Base-by-base conservation (phyloP, 495 filamentous ascomycete genomes). In the Astrothelium subdiscretum region DNA sequence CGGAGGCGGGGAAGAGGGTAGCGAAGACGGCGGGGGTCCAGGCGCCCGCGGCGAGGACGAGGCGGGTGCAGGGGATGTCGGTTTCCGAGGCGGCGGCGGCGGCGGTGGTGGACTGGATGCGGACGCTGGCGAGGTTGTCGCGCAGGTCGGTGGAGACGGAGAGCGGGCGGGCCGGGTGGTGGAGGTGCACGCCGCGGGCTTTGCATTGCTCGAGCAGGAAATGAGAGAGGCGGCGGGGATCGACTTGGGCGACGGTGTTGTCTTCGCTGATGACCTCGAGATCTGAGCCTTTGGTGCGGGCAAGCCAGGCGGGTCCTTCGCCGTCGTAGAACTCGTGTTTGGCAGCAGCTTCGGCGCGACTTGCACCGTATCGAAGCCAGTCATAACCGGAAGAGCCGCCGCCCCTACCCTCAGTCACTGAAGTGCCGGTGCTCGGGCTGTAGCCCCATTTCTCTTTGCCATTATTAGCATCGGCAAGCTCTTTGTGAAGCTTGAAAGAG, bases 361-460 rank as follows among this genome's bases (percentile, higher is more conserved):
- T 88, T 0, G 80, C 80, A 1, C 84, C 87, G 18, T 83, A 74
- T 13, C 76, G 70, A 32, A 89, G 67, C 85, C 85, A 90, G 67
- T 89, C 74, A 24, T 71, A 65, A 20, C 71, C 70, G 2, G 32
- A 27, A 8, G 40, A 24, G 18, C 38, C 22, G n/a, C 44, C 32
- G 27, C 27, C n/a, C 18, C 59, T 60, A 0, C 71, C 71, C 62
- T 81, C 62, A 58, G 79, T 86, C n/a, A 86, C 40, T n/a, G 70
- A 73, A 3, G 69, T 73, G 2, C 83, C 83, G 0, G 79, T 85
- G 38, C 85, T 85, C 20, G 70, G 72, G 62, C 81, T 80, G 64
- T 88, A 92, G 0, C 85, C 86, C 89, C 89, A 94, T 66, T 74
- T 83, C 65, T 78, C 71, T 11, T 68, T 67, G 0, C 89, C 89